Base-by-base conservation (phyloP, 2,329 filamentous ascomycete genomes). In the Fusarium musae region DNA sequence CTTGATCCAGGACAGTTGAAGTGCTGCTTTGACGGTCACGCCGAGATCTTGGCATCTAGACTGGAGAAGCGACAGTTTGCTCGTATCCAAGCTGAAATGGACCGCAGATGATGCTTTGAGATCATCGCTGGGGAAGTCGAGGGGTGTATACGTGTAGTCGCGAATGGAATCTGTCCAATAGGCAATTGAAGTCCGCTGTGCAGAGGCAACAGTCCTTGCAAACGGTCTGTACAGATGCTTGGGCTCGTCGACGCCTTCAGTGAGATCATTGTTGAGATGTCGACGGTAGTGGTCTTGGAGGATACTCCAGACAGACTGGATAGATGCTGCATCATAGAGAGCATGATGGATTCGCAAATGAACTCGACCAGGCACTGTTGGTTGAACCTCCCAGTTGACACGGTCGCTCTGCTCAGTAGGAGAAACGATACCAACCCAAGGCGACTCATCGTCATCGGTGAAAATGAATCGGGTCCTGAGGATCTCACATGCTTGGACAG, bases 351-450 rank as follows among this genome's bases (percentile, higher is more conserved):
- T 72, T 7, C 23, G 60, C 1, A 72, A 17, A 11, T 72, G 34
- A 0, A 72, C 30, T 16, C 53, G 36, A 1, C 63, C 69, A 2
- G 49, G 39, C 1, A 40, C 11, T 12, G 17, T 34, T 28, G 43
- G 3, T 2, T 60, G 46, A 17, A 37, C 32, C 11, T 69, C 23
- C 47, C 69, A 72, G 13, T 21, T 69, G 5, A 72, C 54, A 5
- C 56, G 36, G 2, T 72, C 59, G 4, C 49, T 69, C 13, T 72
- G 69, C 8, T 72, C 69, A 1, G 58, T 49, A 5, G 69, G 64
- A 1, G 69, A 72, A 10, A 72, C 54, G 4, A 72, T 32, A 5
- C 69, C 69, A 7, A 72, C 47, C 69, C 69, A 72, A 1, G 69
- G 69, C 0, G 63, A 53, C 1, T 64, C 43, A 9, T 72, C 69